These are phyloP conservation scores for Tolypocladium ophioglossoides DNA, from an alignment of 2,329 filamentous ascomycete species.

Conservation along the genomic window DNA sequence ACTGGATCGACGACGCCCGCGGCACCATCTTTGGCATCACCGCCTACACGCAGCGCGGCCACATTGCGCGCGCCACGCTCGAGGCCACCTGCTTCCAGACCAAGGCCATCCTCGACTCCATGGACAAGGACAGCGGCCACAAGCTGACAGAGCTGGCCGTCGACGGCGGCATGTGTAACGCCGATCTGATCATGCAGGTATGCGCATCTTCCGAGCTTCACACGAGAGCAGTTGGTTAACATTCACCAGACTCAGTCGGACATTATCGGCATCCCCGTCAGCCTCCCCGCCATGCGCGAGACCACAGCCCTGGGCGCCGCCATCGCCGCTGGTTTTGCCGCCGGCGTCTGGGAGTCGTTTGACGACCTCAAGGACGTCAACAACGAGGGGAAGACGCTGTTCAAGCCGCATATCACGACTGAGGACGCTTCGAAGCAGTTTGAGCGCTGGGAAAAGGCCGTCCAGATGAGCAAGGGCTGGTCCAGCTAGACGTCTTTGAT, in stretches of 20 bases:
- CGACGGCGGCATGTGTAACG: slow-evolving; percentile 78
- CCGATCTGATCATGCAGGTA: slow-evolving; percentile 66
- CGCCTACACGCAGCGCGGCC: slow-evolving; percentile 63
- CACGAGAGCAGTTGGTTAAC: not conserved
- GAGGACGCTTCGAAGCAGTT: slow-evolving; percentile 54
- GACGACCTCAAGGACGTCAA: slow-evolving; percentile 64
- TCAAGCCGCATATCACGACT: slow-evolving; percentile 53
- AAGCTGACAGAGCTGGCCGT: slow-evolving; percentile 62
- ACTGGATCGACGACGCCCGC: slow-evolving; percentile 76
- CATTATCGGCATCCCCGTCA: slow-evolving; percentile 68
- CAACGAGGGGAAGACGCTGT: slow-evolving; percentile 55
- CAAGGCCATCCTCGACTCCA: slow-evolving; percentile 69
- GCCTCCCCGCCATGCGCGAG: slow-evolving; percentile 72
- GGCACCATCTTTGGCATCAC: slow-evolving; percentile 74
- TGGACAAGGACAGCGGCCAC: slow-evolving; percentile 72
- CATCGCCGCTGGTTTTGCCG: slow-evolving; percentile 71
- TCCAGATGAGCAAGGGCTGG: slow-evolving; percentile 73
- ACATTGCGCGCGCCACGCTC: slow-evolving; percentile 69
- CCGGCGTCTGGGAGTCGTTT: slow-evolving; percentile 64
- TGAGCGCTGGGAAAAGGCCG: slow-evolving; percentile 63
- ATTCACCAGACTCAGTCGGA: slow-evolving; percentile 57
- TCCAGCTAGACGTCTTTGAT: slow-evolving; percentile 18
- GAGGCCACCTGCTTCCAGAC: slow-evolving; percentile 79
- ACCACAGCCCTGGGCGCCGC: slow-evolving; percentile 74
- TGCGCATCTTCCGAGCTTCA: slow-evolving; percentile 5